Evolutionary conservation across 1,284 basidiomycete genomes (phyloP).

Genomic region (Sporisorium iseilematis-ciliati): DNA sequence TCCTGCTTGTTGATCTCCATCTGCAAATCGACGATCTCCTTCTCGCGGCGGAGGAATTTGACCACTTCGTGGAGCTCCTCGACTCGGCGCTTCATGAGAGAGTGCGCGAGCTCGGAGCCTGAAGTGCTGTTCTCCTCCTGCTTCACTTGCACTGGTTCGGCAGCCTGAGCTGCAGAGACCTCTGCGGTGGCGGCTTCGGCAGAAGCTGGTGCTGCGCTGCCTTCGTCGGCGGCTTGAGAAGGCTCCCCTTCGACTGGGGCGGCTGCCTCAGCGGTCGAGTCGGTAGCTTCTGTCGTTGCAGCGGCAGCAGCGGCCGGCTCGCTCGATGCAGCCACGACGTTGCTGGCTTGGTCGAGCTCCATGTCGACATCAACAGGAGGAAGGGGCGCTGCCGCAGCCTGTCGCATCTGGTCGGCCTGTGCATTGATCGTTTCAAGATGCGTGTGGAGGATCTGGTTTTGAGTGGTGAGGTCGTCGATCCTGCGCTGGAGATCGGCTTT

Average conservation of each 20-base stretch:
- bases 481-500: constrained; percentile 78
- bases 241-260: constrained; percentile 6
- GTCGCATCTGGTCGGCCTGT: constrained; percentile 80
- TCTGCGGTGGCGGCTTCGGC: constrained; percentile 3
- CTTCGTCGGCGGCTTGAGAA: background rate
- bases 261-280: background rate
- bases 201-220: constrained; percentile 4
- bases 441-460: constrained; percentile 83
- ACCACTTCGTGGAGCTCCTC: constrained; percentile 79
- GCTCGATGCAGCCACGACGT: constrained; percentile 30
- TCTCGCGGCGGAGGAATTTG: constrained; percentile 85
- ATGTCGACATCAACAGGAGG: constrained; percentile 63
- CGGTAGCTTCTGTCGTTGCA: constrained; percentile 72
- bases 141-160: constrained; percentile 16
- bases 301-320: constrained; percentile 72
- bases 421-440: constrained; percentile 87
- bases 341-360: constrained; percentile 29
- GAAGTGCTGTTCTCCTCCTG: constrained; percentile 20
- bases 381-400: constrained; percentile 71
- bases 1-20: constrained; percentile 88
- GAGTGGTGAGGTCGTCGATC: constrained; percentile 80
- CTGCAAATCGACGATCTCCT: constrained; percentile 89
- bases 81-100: constrained; percentile 41
- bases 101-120: constrained; percentile 35
- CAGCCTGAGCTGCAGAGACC: background rate